Base-by-base conservation (phyloP, 1,139 yeast species). In the Yamadazyma aaseri region DNA sequence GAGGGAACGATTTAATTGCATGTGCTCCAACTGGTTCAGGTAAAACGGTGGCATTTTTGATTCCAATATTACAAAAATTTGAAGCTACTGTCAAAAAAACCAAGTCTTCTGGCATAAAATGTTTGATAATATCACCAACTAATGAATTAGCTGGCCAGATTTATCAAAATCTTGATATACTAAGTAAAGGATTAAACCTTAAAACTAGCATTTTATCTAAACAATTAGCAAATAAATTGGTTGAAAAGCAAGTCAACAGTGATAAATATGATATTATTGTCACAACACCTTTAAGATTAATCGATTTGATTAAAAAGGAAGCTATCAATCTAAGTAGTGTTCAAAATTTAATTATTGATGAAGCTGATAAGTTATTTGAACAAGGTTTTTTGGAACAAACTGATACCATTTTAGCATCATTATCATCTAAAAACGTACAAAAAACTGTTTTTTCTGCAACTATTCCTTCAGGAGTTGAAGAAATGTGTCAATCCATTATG, bases 21-120 rank as follows among this genome's bases (percentile, higher is more conserved):
- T 85, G 95, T 67, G 96, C 96, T 0, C 96, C 96, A 26, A 87
- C 96, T 0, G 96, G 96, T 47, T 84, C 95, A 5, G 96, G 96
- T 64, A 87, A 87, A 56, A 86, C 96, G 0, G 66, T 89, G 32
- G 96, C 97, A 29, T 92, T 85, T 56, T 68, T 85, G 37, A 76
- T 89, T 12, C 98, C 98, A 2, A 53, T 90, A 46, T 62, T 92
- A 11, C 95, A 87, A 50, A 68, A 68, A 21, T 44, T 65, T 31
- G 48, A 76, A 29, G 41, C 47, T 5, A 20, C 27, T 5, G 9
- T 20, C 8, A 25, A 23, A 17, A 29, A 49, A 39, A 50, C 46
- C 5, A 63, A 63, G 34, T 60, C 59, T 36, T 49, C 60, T 35
- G 86, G 84, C 1, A 66, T 86, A 17, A 71, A 86, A 48, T 94